phyloP scores from a whole-genome alignment of 208 protist species.

The Acanthamoeba lenticulata region DNA sequence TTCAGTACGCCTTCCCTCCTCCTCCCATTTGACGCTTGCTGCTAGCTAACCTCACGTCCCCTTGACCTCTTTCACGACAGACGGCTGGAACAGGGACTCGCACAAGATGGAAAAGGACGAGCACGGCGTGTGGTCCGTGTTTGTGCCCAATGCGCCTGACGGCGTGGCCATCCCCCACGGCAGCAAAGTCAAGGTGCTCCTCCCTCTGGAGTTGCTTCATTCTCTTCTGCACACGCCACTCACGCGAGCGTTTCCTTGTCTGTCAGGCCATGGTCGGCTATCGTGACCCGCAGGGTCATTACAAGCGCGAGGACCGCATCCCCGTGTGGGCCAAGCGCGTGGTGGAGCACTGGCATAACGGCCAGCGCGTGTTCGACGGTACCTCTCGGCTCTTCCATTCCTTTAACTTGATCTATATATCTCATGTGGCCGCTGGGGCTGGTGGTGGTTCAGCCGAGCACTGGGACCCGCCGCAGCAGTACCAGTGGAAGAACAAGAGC shows the following conservation, averaged over 20 bases:
- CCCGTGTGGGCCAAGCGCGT: conserved; percentile 81
- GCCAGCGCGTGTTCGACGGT: neutral
- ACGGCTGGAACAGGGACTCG: conserved; percentile 82
- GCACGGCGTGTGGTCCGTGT: conserved; percentile 82
- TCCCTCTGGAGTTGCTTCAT: too few relatives aligned
- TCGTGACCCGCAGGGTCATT: conserved; percentile 66
- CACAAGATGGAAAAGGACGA: conserved; percentile 74
- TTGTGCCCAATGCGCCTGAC: conserved; percentile 76
- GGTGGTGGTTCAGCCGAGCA: conserved; percentile 71
- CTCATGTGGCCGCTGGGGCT: too few relatives aligned
- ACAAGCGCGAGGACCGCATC: conserved; percentile 78
- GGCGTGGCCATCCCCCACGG: conserved; percentile 79
- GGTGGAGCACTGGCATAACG: conserved; percentile 76
- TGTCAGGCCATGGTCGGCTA: neutral
- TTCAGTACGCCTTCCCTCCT: conserved; percentile 80
- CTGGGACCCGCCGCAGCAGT: conserved; percentile 81
- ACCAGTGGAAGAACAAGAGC: conserved; percentile 78
- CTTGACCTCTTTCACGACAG: conserved; percentile 17
- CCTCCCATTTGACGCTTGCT: neutral
- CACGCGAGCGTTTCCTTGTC: neutral
- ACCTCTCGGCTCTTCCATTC: neutral
- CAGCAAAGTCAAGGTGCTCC: conserved; percentile 80
- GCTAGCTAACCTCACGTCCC: neutral
- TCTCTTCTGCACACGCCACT: too few relatives aligned
- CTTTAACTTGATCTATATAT: too few relatives aligned